Evolutionary conservation across 495 filamentous ascomycete genomes (phyloP), one percentile per base, ranked within the genome.

Genomic region (Penicillium desertorum): DNA sequence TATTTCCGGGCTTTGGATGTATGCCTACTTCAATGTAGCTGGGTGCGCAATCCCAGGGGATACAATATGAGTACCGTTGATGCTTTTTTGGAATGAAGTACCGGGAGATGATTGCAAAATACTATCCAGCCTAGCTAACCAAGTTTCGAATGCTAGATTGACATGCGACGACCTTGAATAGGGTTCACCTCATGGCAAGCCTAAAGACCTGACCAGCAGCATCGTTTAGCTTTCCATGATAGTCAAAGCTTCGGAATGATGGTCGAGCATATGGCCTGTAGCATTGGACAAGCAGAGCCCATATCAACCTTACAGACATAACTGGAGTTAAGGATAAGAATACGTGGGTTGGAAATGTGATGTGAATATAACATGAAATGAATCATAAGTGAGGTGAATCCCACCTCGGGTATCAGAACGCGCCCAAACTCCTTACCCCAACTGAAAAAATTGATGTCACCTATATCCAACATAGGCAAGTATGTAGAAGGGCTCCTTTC

Each of bases 321-420:
- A 17, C 16, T 6, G n/a, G 16, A 39, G n/a, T 39, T 17, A 5
- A 5, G 36, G n/a, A 39, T 17, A 39, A 17, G 16, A 14, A 34
- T 34, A 8, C 17, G 6, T 36, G 6, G n/a, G 8, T 39, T n/a
- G 36, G 0, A 14, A 39, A 39, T 39, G n/a, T 39, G 6, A 32
- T 39, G 5, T 8, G n/a, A 39, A 39, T 7, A 5, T 4, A 48
- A 9, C 20, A n/a, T n/a, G 2, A 43, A 19, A 10, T 52, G 17
- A 52, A 16, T 19, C n/a, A 37, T 25, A 52, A 52, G 23, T 52
- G 50, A 43, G 50, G 36, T 42, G 23, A 30, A 41, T 14, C 16
- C 27, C 5, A 52, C 49, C 49, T 30, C 51, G 51, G 51, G 51
- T 53, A 53, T 53, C n/a, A 44, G 14, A 25, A 22, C 10, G 36